phyloP scores from a whole-genome alignment of 1,139 yeast genomes.

The Yamadazyma triangularis region DNA sequence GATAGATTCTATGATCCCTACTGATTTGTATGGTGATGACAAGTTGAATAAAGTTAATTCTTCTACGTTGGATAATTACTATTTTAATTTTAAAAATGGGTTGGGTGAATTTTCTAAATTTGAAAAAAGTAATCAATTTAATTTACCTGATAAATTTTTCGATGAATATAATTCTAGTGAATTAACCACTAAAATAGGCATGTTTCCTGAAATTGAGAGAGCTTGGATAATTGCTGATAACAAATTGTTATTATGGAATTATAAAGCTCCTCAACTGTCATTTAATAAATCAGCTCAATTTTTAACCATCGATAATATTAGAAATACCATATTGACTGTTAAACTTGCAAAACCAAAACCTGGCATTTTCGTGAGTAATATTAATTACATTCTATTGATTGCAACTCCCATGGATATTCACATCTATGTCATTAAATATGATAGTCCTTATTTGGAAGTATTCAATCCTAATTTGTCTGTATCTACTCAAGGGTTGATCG shows the following conservation, averaged over 20 bases:
- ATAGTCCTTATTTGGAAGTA: conserved; percentile 56
- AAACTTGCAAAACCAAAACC: conserved; percentile 74
- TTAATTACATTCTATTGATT: conserved; percentile 66
- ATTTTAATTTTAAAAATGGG: conserved; percentile 37
- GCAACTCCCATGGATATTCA: conserved; percentile 80
- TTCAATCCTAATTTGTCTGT: conserved; percentile 83
- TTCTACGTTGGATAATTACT: conserved; percentile 40
- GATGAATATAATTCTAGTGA: conserved; percentile 71
- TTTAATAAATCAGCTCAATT: conserved; percentile 56
- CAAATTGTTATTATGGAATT: conserved; percentile 81
- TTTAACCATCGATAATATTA: conserved; percentile 77
- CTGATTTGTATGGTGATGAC: conserved; percentile 39
- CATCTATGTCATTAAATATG: conserved; percentile 67
- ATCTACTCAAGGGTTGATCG: conserved; percentile 73
- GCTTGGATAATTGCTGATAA: conserved; percentile 89
- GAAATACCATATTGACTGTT: conserved; percentile 73
- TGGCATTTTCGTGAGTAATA: conserved; percentile 74
- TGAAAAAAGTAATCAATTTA: conserved; percentile 62
- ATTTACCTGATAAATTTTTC: conserved; percentile 79
- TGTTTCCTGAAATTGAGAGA: conserved; percentile 75
- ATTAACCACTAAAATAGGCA: conserved; percentile 72
- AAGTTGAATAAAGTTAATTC: conserved; percentile 33
- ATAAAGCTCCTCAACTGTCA: conserved; percentile 51
- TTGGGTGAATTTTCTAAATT: conserved; percentile 67
- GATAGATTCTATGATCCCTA: conserved; percentile 44